These are phyloP conservation scores for Claviceps maximensis DNA, from an alignment of 2,329 filamentous ascomycete genomes.

Conservation along the genomic window DNA sequence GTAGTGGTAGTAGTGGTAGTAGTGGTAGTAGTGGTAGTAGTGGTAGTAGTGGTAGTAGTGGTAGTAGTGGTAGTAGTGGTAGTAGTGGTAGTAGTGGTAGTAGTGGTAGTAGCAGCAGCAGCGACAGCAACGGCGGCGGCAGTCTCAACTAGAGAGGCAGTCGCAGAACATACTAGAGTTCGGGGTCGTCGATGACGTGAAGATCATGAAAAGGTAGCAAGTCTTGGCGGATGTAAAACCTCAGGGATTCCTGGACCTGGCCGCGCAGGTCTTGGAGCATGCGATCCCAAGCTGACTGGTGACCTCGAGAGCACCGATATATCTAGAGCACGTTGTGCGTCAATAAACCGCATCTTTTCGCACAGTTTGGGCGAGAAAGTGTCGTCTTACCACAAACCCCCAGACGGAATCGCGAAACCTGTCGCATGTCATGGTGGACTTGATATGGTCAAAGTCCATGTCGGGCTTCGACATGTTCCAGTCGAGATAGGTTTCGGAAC, in stretches of 20 bases:
- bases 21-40: no score
- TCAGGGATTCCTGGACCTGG: not conserved
- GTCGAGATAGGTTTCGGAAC: not conserved
- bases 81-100: not conserved
- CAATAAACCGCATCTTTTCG: no score
- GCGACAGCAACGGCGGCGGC: no score
- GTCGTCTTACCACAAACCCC: not conserved
- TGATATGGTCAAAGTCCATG: not conserved
- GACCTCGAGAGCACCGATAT: slow-evolving; percentile 1
- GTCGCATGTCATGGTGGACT: not conserved
- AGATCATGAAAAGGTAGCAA: not conserved
- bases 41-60: no score
- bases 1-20: no score
- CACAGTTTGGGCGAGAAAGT: no score
- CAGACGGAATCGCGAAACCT: slow-evolving; percentile 1
- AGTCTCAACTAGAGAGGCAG: not conserved
- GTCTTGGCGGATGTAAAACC: not conserved
- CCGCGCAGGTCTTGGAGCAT: not conserved
- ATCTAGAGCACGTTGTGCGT: slow-evolving; percentile 1
- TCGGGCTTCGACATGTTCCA: not conserved
- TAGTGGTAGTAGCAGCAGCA: not conserved
- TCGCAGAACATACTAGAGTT: not conserved
- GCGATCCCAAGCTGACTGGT: not conserved
- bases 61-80: no score
- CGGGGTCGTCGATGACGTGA: not conserved